phyloP scores from a whole-genome alignment of 176 grass and related monocot genomes.

The Bolboschoenus planiculmis region DNA sequence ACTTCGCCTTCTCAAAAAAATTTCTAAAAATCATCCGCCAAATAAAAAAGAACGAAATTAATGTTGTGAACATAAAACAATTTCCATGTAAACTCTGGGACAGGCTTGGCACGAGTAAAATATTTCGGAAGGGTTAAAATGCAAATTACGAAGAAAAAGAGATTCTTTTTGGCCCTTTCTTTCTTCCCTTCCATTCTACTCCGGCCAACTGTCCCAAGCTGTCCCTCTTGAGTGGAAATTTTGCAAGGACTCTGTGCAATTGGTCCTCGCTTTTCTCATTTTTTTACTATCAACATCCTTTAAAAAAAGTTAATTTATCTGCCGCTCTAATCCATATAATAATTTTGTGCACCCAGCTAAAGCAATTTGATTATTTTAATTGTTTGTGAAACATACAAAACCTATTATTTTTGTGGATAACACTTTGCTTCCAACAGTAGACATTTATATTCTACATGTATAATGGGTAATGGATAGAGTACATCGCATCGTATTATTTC shows the following conservation, averaged over 20 bases:
- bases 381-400: background rate
- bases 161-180: conserved; percentile 26
- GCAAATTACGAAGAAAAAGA: conserved; percentile 2
- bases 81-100: no score
- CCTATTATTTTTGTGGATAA: background rate
- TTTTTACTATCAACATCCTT: background rate
- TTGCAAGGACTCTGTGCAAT: conserved; percentile 12
- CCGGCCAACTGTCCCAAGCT: conserved; percentile 37
- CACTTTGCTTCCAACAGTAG: background rate
- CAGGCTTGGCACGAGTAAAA: background rate
- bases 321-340: background rate
- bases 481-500: background rate
- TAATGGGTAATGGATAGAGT: background rate
- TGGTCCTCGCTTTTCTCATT: background rate
- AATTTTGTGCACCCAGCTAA: background rate
- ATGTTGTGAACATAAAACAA: no score
- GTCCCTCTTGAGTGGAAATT: conserved; percentile 23
- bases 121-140: background rate
- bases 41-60: background rate
- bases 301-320: background rate
- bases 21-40: background rate
- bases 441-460: conserved; percentile 1
- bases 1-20: background rate
- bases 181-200: conserved; percentile 43
- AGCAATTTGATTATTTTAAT: background rate